Evolutionary conservation across 768 basidiomycete species (phyloP), one percentile per base, ranked within the genome.

Genomic region (Suillus lakei): DNA sequence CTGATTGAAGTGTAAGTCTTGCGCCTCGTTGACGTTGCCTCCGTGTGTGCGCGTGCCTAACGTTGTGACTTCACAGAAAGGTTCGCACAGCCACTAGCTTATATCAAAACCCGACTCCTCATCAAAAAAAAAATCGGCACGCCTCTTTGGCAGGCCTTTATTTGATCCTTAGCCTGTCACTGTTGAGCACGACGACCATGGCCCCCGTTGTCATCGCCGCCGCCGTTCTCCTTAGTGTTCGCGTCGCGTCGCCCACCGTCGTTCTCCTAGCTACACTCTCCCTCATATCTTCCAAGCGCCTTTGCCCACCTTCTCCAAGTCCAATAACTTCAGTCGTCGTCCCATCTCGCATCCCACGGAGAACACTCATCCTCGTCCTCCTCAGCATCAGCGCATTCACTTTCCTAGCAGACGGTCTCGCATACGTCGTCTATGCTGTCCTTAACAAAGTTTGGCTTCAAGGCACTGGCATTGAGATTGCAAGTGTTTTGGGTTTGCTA

Each of bases 251-350:
- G 46, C 92, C 93, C 48, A 80, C 85, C 63, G 73, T 91, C 66
- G 85, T 92, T 41, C 76, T 90, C 63, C 78, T 92, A 61, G 76
- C 88, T 26, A 80, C 88, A 32, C 71, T 91, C 62, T 88, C 91
- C 65, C 81, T 93, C 50, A 67, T 91, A 65, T 79, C 82, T 60
- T 76, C 82, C 50, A 84, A 81, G 68, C 82, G 85, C 51, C 73
- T 80, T 9, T 72, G 79, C 8, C 85, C 84, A 1, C 71, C 69
- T 9, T 77, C 80, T 23, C 76, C 75, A 4, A 90, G 89, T 50
- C 87, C 87, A 69, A 93, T 95, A 73, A 92, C 88, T 44, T 79
- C 89, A 61, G 92, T 95, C 75, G 87, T 94, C 77, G 87, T 93
- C 73, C 85, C 89, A 63, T 85, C 84, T 64, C 82, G 85, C 66